phyloP scores from a whole-genome alignment of 129 eudicot genomes.

The Erigeron canadensis region DNA sequence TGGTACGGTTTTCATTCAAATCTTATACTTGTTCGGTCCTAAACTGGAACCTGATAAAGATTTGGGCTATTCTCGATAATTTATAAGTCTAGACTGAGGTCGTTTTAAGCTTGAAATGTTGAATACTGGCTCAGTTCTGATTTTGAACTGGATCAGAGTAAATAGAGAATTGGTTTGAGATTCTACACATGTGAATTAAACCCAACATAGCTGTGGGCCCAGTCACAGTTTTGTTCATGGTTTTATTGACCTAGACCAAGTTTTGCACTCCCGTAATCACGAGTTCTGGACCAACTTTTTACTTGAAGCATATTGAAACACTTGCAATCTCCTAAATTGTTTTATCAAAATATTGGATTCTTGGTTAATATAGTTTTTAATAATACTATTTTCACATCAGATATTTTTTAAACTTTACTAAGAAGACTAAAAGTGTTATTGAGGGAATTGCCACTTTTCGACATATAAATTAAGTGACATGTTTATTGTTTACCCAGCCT shows the following conservation, averaged over 20 bases:
- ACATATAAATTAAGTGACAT: too few species aligned
- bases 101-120: background rate
- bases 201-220: background rate
- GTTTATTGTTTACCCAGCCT: too few species aligned
- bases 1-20: background rate
- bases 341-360: too few species aligned
- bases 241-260: background rate
- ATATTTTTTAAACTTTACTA: too few species aligned
- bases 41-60: background rate
- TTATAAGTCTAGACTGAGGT: background rate
- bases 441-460: too few species aligned
- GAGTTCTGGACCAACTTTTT: background rate
- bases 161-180: background rate
- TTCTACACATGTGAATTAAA: background rate
- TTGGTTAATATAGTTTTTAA: too few species aligned
- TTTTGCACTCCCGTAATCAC: background rate
- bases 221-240: background rate
- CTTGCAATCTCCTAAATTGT: too few species aligned
- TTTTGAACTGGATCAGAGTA: background rate
- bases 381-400: too few species aligned
- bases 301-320: too few species aligned
- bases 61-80: background rate
- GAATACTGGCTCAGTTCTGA: background rate
- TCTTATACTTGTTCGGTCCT: background rate
- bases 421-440: too few species aligned